Evolutionary conservation across 202 grass and related monocot genomes (phyloP).

Genomic region (Setaria italica): DNA sequence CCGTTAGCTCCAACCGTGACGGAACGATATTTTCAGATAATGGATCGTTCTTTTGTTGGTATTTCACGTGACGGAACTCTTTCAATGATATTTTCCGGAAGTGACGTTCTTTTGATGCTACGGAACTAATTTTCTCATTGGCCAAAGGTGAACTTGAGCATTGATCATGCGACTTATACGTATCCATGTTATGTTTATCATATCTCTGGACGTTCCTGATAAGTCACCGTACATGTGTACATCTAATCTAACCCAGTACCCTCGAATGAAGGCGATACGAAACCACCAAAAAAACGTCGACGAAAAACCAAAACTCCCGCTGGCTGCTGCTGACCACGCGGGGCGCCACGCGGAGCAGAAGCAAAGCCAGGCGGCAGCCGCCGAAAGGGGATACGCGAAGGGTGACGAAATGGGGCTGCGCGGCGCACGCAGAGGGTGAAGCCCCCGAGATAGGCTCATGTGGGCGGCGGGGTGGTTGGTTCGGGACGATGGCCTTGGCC

Average conservation of each 20-base stretch:
- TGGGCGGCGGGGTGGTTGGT: slow-evolving; percentile 32
- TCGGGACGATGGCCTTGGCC: not conserved
- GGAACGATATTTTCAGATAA: too few species aligned
- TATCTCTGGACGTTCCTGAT: not conserved
- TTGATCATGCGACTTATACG: not conserved
- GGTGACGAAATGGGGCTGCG: not conserved
- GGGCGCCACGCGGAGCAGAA: slow-evolving; percentile 35
- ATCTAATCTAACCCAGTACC: not conserved
- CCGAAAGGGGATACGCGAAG: not conserved
- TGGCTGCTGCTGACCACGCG: not conserved
- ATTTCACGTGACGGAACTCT: too few species aligned
- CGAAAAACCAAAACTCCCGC: not conserved
- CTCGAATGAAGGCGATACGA: not conserved
- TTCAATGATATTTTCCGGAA: too few species aligned
- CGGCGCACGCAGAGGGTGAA: not conserved
- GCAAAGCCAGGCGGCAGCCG: not conserved
- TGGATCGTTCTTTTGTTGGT: too few species aligned
- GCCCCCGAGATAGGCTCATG: slow-evolving; percentile 31
- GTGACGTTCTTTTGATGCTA: too few species aligned
- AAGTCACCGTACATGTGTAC: not conserved
- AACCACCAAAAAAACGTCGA: not conserved
- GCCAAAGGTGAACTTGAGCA: not conserved
- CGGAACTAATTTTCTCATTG: too few species aligned
- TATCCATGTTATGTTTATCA: not conserved
- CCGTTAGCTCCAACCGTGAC: too few species aligned